Percentiles rank a stretch among this genome's conserved stretches.
Evolutionary conservation across 176 grass and related monocot genomes (phyloP).

Genomic region (Pontederia paniculata): DNA sequence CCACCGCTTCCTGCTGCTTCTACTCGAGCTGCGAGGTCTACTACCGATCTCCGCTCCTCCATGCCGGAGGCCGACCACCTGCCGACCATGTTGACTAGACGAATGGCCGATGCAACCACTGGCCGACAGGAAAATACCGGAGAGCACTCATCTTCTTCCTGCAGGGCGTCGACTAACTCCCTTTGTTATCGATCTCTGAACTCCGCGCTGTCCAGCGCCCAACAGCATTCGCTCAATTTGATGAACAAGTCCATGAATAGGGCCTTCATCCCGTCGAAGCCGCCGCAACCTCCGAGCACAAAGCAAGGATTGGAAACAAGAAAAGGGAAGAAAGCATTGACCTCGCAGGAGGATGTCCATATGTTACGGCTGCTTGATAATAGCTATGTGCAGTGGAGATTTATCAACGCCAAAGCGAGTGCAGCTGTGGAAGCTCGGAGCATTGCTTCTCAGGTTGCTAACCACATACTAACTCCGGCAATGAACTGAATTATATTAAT

Average conservation of each 20-base stretch:
- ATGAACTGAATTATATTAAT: background rate
- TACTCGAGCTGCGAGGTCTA: slow-evolving; percentile 32
- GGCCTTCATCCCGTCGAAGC: slow-evolving; percentile 21
- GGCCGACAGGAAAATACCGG: background rate
- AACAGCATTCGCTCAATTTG: slow-evolving; percentile 5
- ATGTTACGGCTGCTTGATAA: slow-evolving; percentile 60
- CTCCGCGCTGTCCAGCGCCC: slow-evolving; percentile 41
- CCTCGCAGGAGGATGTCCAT: slow-evolving; percentile 58
- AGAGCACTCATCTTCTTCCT: background rate
- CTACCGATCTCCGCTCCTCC: slow-evolving; percentile 57
- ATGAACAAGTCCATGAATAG: slow-evolving; percentile 16
- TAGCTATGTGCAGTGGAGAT: slow-evolving; percentile 45
- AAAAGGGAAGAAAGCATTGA: slow-evolving; percentile 43
- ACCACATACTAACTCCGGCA: background rate
- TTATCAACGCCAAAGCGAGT: slow-evolving; percentile 45
- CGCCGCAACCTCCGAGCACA: slow-evolving; percentile 46
- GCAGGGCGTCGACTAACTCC: slow-evolving; percentile 40
- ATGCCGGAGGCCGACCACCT: slow-evolving; percentile 38
- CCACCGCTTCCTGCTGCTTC: slow-evolving; percentile 38
- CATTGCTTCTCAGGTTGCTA: slow-evolving; percentile 36
- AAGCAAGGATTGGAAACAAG: slow-evolving; percentile 34
- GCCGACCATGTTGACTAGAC: slow-evolving; percentile 4
- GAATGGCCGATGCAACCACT: background rate
- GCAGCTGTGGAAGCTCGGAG: slow-evolving; percentile 30
- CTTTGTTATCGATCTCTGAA: slow-evolving; percentile 61